Percentiles rank a stretch among this genome's conserved stretches.
Evolutionary conservation across 495 filamentous ascomycete species (phyloP).

Genomic region (Aspergillus hancockii): DNA sequence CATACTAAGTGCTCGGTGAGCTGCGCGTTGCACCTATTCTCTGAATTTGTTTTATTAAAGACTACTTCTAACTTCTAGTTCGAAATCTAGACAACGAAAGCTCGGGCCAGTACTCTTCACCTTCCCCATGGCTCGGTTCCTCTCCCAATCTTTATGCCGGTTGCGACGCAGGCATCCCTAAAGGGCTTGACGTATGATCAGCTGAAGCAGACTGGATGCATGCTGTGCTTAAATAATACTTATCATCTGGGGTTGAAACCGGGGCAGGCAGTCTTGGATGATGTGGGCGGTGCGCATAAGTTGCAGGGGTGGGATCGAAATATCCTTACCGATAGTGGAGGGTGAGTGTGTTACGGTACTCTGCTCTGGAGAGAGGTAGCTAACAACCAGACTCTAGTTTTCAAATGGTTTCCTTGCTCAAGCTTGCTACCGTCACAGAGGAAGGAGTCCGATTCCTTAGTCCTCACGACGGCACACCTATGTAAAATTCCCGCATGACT

Average conservation of each 20-base stretch:
- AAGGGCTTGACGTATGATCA: slow-evolving; percentile 95
- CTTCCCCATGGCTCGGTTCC: slow-evolving; percentile 90
- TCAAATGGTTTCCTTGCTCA: slow-evolving; percentile 97
- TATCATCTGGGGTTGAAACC: slow-evolving; percentile 96
- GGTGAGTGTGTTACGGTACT: slow-evolving; percentile 57
- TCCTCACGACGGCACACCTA: slow-evolving; percentile 92
- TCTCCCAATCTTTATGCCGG: slow-evolving; percentile 95
- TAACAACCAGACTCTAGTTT: slow-evolving; percentile 58
- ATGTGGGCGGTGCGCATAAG: slow-evolving; percentile 88
- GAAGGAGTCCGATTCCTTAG: slow-evolving; percentile 93
- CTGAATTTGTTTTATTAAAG: background rate
- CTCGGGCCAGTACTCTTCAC: slow-evolving; percentile 83
- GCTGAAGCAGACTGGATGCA: slow-evolving; percentile 81
- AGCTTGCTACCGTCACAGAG: slow-evolving; percentile 90
- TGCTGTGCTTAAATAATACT: slow-evolving; percentile 93
- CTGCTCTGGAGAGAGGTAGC: background rate
- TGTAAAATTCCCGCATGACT: slow-evolving; percentile 49
- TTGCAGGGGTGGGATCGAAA: slow-evolving; percentile 95
- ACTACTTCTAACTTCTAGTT: background rate
- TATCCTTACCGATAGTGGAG: slow-evolving; percentile 95
- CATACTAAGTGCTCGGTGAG: slow-evolving; percentile 81
- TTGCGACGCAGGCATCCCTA: slow-evolving; percentile 94
- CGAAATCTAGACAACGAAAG: slow-evolving; percentile 77
- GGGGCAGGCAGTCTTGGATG: slow-evolving; percentile 82
- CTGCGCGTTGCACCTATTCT: slow-evolving; percentile 7